Conservation (phyloP, 169 alveolate genomes). For the Plasmodium berghei region DNA sequence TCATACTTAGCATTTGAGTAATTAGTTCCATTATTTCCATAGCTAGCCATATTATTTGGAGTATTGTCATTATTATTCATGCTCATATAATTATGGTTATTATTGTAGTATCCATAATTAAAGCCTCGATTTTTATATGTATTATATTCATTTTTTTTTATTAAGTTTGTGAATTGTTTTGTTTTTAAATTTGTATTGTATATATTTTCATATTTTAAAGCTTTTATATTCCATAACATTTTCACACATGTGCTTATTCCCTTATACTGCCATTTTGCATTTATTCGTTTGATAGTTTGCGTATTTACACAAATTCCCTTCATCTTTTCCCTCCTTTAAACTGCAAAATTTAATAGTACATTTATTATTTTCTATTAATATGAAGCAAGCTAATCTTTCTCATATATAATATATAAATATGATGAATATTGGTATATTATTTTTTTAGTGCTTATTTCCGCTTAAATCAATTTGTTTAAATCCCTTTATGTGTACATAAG, state of each 20-base stretch:
- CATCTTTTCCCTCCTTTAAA: neutral
- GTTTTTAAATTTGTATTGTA: constrained; percentile 5
- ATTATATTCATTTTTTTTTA: constrained; percentile 17
- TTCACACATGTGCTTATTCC: no score
- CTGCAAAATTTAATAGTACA: no score
- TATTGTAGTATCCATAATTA: constrained; percentile 32
- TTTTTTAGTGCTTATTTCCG: no score
- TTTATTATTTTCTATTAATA: no score
- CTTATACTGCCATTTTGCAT: constrained; percentile 10
- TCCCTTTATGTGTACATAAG: no score
- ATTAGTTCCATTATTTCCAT: neutral
- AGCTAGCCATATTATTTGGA: constrained; percentile 7
- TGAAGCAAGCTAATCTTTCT: no score
- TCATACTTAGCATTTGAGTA: neutral
- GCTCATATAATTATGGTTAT: constrained; percentile 29
- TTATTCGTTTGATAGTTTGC: neutral
- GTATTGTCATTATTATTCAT: constrained; percentile 22
- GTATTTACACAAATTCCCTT: constrained; percentile 12
- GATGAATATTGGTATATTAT: no score
- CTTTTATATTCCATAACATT: neutral
- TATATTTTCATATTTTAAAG: neutral
- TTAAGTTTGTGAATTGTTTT: constrained; percentile 9
- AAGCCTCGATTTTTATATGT: constrained; percentile 55
- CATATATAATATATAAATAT: no score
- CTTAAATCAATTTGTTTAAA: no score